Evolutionary conservation across 129 eudicot genomes (phyloP).

Genomic region (Silybum marianum): DNA sequence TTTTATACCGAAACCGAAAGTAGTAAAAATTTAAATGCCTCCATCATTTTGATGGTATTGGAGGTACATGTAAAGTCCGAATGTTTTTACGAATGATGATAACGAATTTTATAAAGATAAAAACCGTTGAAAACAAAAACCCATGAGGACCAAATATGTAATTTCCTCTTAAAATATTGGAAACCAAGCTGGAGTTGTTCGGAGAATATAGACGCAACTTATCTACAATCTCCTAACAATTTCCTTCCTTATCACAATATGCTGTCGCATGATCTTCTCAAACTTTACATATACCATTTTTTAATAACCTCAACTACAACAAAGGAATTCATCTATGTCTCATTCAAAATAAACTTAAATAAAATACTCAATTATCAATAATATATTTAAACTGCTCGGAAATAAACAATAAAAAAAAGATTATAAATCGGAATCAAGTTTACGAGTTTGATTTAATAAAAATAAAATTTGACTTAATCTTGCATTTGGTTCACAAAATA

Average conservation of each 20-base stretch:
- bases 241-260: background rate
- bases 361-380: background rate
- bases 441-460: background rate
- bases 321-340: background rate
- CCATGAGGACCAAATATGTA: no score
- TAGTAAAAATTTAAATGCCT: no score
- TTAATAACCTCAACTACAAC: background rate
- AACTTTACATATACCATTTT: background rate
- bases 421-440: no score
- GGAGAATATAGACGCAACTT: background rate
- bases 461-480: no score
- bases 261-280: background rate
- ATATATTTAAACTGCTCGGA: background rate
- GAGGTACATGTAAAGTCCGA: no score
- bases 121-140: no score
- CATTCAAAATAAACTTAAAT: background rate
- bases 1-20: no score
- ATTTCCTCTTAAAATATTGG: background rate
- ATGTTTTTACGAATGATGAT: no score
- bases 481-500: no score
- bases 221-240: background rate
- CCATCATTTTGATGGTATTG: no score
- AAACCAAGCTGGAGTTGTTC: background rate
- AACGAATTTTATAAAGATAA: no score
- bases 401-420: background rate